Percentiles rank a stretch among this genome's conserved stretches.
These are phyloP conservation scores for Malbranchea cinnamomea DNA, from an alignment of 2,329 filamentous ascomycete species.

Conservation along the genomic window DNA sequence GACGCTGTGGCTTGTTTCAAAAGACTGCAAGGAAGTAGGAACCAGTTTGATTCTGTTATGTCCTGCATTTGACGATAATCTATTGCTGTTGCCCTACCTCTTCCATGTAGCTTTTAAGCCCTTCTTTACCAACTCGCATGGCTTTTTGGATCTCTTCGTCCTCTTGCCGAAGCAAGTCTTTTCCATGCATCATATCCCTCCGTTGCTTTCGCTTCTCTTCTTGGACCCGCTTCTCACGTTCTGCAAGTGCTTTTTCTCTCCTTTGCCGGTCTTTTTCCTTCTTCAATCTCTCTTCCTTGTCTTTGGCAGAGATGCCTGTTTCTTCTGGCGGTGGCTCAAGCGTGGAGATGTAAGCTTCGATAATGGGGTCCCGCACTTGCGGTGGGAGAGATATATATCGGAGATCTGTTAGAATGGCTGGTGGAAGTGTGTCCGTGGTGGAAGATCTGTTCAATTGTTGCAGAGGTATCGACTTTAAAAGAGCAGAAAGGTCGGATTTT, in stretches of 20 bases:
- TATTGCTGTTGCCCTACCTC: conserved; percentile 10
- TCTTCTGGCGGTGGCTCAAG: conserved; percentile 24
- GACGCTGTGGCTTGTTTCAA: no score
- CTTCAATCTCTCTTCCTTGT: conserved; percentile 22
- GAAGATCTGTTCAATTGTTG: conserved; percentile 27
- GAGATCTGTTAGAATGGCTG: conserved; percentile 28
- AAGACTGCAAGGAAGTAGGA: no score
- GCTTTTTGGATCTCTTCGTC: conserved; percentile 31
- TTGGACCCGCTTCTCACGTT: conserved; percentile 28
- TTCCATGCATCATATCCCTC: conserved; percentile 26
- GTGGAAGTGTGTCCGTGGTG: conserved; percentile 24
- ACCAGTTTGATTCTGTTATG: no score
- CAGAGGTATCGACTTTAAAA: conserved; percentile 30
- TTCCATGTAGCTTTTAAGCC: conserved; percentile 27
- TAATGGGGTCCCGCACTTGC: conserved; percentile 25
- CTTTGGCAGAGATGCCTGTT: conserved; percentile 21
- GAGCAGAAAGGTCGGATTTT: conserved; percentile 30
- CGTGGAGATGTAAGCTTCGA: conserved; percentile 30
- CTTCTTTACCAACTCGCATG: conserved; percentile 28
- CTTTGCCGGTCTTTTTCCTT: conserved; percentile 27
- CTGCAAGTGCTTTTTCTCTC: conserved; percentile 29
- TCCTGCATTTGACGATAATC: neutral
- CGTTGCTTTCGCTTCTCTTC: conserved; percentile 28
- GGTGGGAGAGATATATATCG: conserved; percentile 28
- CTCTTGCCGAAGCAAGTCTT: conserved; percentile 27